Percentiles rank a stretch among this genome's conserved stretches.
Conservation (phyloP, 2,329 filamentous ascomycete genomes). For the Fusarium sp. region DNA sequence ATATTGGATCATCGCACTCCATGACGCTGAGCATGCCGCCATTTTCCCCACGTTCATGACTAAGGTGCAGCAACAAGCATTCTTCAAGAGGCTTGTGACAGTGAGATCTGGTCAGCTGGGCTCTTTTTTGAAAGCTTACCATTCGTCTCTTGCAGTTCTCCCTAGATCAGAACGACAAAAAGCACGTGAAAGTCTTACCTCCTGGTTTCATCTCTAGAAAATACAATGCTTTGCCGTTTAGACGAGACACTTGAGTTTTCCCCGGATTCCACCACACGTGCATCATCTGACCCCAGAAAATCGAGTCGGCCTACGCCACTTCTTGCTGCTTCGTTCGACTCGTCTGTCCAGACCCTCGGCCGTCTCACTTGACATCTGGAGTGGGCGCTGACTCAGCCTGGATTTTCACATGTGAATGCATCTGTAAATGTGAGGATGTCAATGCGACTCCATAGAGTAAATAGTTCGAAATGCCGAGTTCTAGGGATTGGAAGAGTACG, state of each 20-base stretch:
- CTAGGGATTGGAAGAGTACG: neutral
- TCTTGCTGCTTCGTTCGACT: neutral
- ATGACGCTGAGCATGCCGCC: constrained; percentile 35
- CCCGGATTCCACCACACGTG: constrained; percentile 39
- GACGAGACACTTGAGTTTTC: constrained; percentile 34
- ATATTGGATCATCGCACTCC: constrained; percentile 24
- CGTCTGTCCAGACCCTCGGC: constrained; percentile 20
- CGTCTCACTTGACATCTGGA: constrained; percentile 9
- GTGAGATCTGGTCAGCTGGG: constrained; percentile 36
- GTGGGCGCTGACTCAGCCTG: constrained; percentile 24
- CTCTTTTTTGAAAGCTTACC: constrained; percentile 12
- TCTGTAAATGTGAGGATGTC: neutral
- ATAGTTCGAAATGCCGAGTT: neutral
- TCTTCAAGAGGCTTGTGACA: constrained; percentile 34
- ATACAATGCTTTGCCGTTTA: constrained; percentile 2
- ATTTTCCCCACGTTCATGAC: constrained; percentile 33
- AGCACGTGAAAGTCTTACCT: constrained; percentile 39
- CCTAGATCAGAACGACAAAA: neutral
- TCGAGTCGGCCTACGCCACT: constrained; percentile 38
- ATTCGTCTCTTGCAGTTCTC: constrained; percentile 10
- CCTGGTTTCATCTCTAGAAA: constrained; percentile 3
- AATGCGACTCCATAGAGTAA: neutral
- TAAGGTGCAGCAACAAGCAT: constrained; percentile 27
- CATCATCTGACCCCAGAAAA: constrained; percentile 40
- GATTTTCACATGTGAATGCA: constrained; percentile 31